Base-by-base conservation (phyloP, 129 eudicot species). In the Artemisia annua region DNA sequence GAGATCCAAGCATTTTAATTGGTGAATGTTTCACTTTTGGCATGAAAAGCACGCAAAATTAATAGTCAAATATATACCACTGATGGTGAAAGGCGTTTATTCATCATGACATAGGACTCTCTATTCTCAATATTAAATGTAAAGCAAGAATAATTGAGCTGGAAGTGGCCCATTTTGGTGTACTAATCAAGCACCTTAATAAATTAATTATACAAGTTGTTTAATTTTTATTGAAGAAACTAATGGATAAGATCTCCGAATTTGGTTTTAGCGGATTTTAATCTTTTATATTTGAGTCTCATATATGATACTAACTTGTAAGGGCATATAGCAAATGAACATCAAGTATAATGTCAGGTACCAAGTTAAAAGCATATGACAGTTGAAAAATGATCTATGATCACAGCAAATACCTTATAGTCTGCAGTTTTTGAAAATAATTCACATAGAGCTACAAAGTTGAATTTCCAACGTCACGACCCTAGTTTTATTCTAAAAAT, bases 81-180 rank as follows among this genome's bases (percentile, higher is more conserved):
- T 56, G 30, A 26, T 55, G 28, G 52, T 39, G 65, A 57, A 76
- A 11, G 30, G 48, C 35, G 62, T 50, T 76, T 13, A 9, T 58
- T 54, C 52, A 78, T 64, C 64, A 78, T 78, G 78, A 55, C 55
- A 67, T 18, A 64, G 51, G 73, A 18, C 62, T 24, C 67, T 64
- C 71, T 71, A 57, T 55, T 66, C 54, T 18, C 48, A 53, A 30
- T 66, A 39, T 67, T 2, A 9, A 51, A n/a, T 70, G 22, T 67
- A n/a, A 64, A 53, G 64, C 55, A 5, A 35, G n/a, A 63, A 39
- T 70, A 30, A 20, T 62, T 43, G 46, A 78, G 66, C 67, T 70
- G 35, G 72, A 63, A 20, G 12, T 78, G 82, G 82, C 69, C 68
- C 77, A 69, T 74, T 76, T 69, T 59, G 7, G 48, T 30, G 48